Conservation (phyloP, 441 rosid genomes). For the Biscutella laevigata region DNA sequence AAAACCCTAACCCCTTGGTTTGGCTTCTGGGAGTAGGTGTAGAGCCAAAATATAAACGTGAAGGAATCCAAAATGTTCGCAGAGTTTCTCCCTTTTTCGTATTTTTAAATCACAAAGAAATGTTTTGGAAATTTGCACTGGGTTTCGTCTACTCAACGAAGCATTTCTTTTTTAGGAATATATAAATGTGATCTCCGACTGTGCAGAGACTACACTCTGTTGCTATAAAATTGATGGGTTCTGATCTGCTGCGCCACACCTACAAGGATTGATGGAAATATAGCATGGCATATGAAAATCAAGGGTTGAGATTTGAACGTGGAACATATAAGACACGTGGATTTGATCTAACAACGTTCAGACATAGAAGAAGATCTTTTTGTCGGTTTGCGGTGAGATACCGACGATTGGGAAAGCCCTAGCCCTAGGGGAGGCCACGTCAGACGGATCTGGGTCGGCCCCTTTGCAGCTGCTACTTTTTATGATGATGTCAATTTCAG, state of each 20-base stretch:
- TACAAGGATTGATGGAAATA: not conserved
- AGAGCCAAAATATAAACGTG: conserved; percentile 19
- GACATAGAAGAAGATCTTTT: conserved; percentile 2
- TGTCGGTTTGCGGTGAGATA: not conserved
- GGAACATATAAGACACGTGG: conserved; percentile 6
- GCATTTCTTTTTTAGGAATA: conserved; percentile 16
- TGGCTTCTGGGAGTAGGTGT: conserved; percentile 31
- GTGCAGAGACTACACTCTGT: conserved; percentile 11
- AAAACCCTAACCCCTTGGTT: conserved; percentile 14
- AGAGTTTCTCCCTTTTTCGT: conserved; percentile 2
- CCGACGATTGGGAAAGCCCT: not conserved
- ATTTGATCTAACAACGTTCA: not conserved
- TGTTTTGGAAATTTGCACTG: conserved; percentile 17
- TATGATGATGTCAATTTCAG: conserved; percentile 15
- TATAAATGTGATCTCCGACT: not conserved
- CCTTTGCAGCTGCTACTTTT: not conserved
- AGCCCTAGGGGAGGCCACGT: conserved; percentile 15
- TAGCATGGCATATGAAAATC: not conserved
- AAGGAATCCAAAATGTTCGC: conserved; percentile 26
- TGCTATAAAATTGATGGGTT: conserved; percentile 17
- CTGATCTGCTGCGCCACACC: conserved; percentile 9
- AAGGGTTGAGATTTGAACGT: conserved; percentile 7
- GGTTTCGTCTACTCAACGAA: conserved; percentile 7
- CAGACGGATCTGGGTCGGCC: conserved; percentile 13
- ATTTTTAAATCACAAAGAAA: conserved; percentile 3